Conservation (phyloP, 1,284 basidiomycete genomes). For the Bondarzewia mesenterica region DNA sequence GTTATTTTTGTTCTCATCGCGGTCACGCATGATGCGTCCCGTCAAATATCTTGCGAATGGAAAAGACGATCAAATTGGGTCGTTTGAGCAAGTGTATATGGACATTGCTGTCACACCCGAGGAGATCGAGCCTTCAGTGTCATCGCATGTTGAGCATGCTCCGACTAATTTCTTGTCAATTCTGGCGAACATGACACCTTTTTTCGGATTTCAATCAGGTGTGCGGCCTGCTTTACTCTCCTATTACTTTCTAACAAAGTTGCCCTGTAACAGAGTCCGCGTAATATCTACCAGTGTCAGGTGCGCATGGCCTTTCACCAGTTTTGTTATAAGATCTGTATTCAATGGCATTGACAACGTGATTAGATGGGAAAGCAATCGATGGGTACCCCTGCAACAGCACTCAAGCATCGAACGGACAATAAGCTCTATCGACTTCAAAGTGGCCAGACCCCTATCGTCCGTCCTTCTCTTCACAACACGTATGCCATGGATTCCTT, state of each 20-base stretch:
- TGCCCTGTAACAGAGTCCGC: conserved; percentile 50
- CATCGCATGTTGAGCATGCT: conserved; percentile 89
- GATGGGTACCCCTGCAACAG: conserved; percentile 97
- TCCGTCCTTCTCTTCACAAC: conserved; percentile 88
- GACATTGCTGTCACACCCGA: conserved; percentile 90
- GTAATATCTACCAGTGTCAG: conserved; percentile 86
- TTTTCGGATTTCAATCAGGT: conserved; percentile 98
- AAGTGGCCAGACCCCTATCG: conserved; percentile 91
- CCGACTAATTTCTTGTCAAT: conserved; percentile 95
- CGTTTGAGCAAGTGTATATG: conserved; percentile 99
- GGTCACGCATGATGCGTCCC: conserved; percentile 96
- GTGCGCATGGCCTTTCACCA: conserved; percentile 29
- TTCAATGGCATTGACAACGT: no score
- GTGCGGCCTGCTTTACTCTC: not conserved
- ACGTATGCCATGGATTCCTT: conserved; percentile 99
- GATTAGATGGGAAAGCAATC: conserved; percentile 98
- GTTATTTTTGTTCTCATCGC: conserved; percentile 86
- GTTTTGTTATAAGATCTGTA: no score
- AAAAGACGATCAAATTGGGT: conserved; percentile 84
- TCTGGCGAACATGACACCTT: conserved; percentile 74
- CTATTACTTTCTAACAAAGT: conserved; percentile 5
- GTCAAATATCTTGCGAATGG: conserved; percentile 89
- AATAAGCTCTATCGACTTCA: conserved; percentile 98
- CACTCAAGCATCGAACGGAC: conserved; percentile 87
- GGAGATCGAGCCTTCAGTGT: conserved; percentile 79